Percentiles rank a stretch among this genome's conserved stretches.
These are phyloP conservation scores for Naganishia albida DNA, from an alignment of 1,284 basidiomycete genomes.

Conservation along the genomic window DNA sequence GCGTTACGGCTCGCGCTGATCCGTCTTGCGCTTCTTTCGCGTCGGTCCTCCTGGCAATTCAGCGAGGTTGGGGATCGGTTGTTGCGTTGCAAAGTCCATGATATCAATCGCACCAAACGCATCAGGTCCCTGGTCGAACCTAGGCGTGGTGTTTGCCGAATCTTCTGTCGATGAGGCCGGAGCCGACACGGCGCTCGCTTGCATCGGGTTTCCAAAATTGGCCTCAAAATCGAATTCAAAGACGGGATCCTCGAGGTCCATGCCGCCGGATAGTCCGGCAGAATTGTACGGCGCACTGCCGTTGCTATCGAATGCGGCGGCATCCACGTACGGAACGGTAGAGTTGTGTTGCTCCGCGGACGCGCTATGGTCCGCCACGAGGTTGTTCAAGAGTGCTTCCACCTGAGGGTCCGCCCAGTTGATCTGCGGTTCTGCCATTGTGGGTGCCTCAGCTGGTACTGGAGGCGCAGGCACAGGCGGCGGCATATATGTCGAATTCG, in stretches of 20 bases:
- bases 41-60: constrained; percentile 27
- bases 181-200: constrained; percentile 13
- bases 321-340: neutral
- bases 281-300: constrained; percentile 8
- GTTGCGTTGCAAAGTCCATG: neutral
- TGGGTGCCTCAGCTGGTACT: neutral
- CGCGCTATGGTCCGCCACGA: constrained; percentile 7
- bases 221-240: constrained; percentile 28
- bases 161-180: constrained; percentile 21
- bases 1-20: constrained; percentile 28
- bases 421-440: constrained; percentile 5
- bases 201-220: constrained; percentile 22
- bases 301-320: neutral
- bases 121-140: constrained; percentile 2
- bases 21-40: constrained; percentile 35
- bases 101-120: neutral
- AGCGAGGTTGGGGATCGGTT: neutral
- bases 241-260: constrained; percentile 19
- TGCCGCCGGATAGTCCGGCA: constrained; percentile 2
- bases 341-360: neutral
- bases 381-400: constrained; percentile 17
- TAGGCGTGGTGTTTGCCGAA: constrained; percentile 4
- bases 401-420: constrained; percentile 31
- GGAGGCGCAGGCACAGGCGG: neutral
- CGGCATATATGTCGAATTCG: constrained; percentile 6